Conservation (phyloP, 1,284 basidiomycete genomes). For the Pholiota adiposa region DNA sequence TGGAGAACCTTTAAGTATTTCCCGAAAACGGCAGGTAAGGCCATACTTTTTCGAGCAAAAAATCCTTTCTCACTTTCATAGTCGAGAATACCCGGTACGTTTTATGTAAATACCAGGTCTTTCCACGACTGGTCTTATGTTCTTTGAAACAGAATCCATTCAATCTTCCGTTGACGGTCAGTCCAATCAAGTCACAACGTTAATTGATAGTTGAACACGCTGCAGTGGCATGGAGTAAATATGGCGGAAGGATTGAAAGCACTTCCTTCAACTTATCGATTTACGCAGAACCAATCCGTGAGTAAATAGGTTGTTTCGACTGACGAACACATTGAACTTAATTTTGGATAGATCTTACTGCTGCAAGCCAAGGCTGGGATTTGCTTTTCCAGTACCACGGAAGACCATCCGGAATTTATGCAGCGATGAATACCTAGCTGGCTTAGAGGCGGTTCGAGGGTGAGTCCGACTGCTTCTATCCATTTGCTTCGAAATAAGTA, state of each 20-base stretch:
- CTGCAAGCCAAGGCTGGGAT: constrained; percentile 59
- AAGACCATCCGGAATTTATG: constrained; percentile 60
- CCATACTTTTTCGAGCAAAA: not conserved
- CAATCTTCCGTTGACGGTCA: constrained; percentile 37
- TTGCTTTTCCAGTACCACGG: constrained; percentile 64
- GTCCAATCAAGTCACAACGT: not conserved
- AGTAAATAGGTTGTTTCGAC: too few relatives aligned
- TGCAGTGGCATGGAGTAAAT: constrained; percentile 60
- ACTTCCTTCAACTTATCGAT: constrained; percentile 56
- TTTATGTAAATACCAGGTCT: constrained; percentile 19
- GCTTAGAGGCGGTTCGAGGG: constrained; percentile 57
- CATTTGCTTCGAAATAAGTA: not conserved
- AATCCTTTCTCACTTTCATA: constrained; percentile 5
- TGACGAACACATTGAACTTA: too few relatives aligned
- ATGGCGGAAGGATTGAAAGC: constrained; percentile 65
- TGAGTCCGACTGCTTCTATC: constrained; percentile 25
- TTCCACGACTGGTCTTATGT: not conserved
- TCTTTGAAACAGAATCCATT: constrained; percentile 35
- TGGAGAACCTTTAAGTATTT: constrained; percentile 39
- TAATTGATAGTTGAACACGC: not conserved
- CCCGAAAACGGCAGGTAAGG: constrained; percentile 39
- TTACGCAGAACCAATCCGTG: constrained; percentile 62
- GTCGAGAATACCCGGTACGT: constrained; percentile 31
- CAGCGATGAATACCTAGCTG: constrained; percentile 65
- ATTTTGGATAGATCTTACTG: constrained; percentile 58